Base-by-base conservation (phyloP, 495 filamentous ascomycete species). In the Penicillium pancosmium region DNA sequence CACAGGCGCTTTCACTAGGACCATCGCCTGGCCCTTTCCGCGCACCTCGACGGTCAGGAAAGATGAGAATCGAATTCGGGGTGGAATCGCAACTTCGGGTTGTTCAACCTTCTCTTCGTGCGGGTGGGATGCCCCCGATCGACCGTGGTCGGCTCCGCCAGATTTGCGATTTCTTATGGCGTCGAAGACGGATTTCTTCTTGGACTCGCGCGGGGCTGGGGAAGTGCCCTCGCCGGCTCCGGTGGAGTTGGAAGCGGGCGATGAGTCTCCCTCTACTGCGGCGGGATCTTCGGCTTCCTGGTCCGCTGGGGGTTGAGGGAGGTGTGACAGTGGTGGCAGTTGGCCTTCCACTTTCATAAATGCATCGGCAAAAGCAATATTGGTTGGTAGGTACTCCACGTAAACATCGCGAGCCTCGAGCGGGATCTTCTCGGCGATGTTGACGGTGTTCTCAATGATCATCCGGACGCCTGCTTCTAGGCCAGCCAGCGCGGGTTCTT, bases 401-500 rank as follows among this genome's bases (percentile, higher is more conserved):
- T 84, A 86, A 15, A 98, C 89, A 64, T 98, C 95, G 61, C 94
- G 85, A 61, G 91, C 92, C 74, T 98, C 94, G 11, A 96, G 74
- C 0, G 95, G 94, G 50, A 98, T 78, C 70, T 97, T 93, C 61
- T 84, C 82, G 3, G 90, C 86, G 59, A 98, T 92, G 52, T 86
- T 89, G 27, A 98, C 82, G 7, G 93, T 91, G 44, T 97, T 83
- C 73, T 98, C 93, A 35, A 98, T 85, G 69, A 98, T 97, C 89
- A 93, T 95, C 57, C 86, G 84, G 19, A 91, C 88, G 52, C 90
- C 91, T 36, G 83, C 85, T 52, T 93, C 88, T 46, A 98, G 78
- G 4, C 91, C 94, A 9, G 85, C 73, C 0, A 90, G 90, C 4
- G 88, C 78, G 0, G 90, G 88, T 15, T 96, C 90, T 48, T 86